phyloP scores from a whole-genome alignment of 139 green algal genomes.

The Pseudopediastrum boryanum region DNA sequence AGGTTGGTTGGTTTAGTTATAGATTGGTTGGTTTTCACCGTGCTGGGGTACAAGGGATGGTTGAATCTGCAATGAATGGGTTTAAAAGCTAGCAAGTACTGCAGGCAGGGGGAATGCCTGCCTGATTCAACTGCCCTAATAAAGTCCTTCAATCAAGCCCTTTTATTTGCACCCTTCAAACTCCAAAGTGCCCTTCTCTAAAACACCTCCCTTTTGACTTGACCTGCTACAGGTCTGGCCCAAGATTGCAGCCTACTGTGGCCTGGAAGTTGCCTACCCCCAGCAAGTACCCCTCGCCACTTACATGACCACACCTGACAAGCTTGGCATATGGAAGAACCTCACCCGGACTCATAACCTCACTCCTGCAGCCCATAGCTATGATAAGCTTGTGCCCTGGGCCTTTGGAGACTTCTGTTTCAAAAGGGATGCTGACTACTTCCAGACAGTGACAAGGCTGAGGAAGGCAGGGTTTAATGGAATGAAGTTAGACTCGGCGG shows the following conservation, averaged over 20 bases:
- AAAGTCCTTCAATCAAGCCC: too few relatives aligned
- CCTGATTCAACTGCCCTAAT: too few relatives aligned
- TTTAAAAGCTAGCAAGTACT: too few relatives aligned
- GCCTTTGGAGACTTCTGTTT: slow-evolving; percentile 16
- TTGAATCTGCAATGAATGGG: too few relatives aligned
- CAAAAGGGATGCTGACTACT: neutral
- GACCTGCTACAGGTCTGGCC: neutral
- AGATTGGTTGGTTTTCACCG: too few relatives aligned
- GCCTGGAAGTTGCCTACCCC: neutral
- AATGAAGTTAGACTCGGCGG: neutral
- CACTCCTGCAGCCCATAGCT: neutral
- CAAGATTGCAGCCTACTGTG: neutral
- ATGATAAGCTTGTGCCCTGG: slow-evolving; percentile 20
- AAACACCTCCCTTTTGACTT: too few relatives aligned
- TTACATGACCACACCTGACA: slow-evolving; percentile 7
- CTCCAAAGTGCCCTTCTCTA: too few relatives aligned
- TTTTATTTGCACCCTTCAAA: too few relatives aligned
- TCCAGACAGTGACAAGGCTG: slow-evolving; percentile 14
- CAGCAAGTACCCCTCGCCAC: neutral
- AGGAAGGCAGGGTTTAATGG: slow-evolving; percentile 3
- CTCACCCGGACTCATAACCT: neutral
- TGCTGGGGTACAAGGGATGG: too few relatives aligned
- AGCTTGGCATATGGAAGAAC: neutral
- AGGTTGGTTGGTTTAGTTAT: too few relatives aligned
- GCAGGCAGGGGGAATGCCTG: too few relatives aligned